Conservation (phyloP, 2,329 filamentous ascomycete genomes). For the Akanthomyces muscarius region DNA sequence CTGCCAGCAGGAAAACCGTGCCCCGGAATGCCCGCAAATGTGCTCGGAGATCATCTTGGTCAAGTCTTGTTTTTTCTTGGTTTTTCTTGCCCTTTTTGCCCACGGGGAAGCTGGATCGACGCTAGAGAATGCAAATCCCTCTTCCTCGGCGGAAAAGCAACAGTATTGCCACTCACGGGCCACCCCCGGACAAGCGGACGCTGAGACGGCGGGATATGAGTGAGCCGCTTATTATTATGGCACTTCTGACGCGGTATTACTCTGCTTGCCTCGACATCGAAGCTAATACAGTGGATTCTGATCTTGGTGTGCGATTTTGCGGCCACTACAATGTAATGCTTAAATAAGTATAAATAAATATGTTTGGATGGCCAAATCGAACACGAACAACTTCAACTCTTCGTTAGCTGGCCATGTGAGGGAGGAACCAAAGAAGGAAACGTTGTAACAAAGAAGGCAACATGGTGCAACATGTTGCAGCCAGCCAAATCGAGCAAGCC, state of each 20-base stretch:
- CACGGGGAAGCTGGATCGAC: constrained; percentile 8
- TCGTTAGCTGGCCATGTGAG: no score
- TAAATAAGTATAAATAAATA: no score
- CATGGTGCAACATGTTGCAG: no score
- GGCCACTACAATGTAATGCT: no score
- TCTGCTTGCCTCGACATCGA: constrained; percentile 2
- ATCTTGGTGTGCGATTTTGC: neutral
- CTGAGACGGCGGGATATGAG: neutral
- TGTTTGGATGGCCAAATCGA: no score
- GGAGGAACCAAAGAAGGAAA: no score
- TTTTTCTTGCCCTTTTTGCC: neutral
- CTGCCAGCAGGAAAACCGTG: neutral
- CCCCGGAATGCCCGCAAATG: constrained; percentile 9
- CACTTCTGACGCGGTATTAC: constrained; percentile 15
- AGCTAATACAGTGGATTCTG: constrained; percentile 7
- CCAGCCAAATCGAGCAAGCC: no score
- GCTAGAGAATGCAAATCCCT: neutral
- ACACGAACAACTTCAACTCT: no score
- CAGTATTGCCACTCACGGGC: no score
- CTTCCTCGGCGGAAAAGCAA: neutral
- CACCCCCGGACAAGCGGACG: no score
- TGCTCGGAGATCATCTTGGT: constrained; percentile 5
- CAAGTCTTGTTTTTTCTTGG: neutral
- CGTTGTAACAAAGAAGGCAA: no score
- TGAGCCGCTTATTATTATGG: constrained; percentile 10